Base-by-base conservation (phyloP, 768 basidiomycete species). In the Mrakia gelida region DNA sequence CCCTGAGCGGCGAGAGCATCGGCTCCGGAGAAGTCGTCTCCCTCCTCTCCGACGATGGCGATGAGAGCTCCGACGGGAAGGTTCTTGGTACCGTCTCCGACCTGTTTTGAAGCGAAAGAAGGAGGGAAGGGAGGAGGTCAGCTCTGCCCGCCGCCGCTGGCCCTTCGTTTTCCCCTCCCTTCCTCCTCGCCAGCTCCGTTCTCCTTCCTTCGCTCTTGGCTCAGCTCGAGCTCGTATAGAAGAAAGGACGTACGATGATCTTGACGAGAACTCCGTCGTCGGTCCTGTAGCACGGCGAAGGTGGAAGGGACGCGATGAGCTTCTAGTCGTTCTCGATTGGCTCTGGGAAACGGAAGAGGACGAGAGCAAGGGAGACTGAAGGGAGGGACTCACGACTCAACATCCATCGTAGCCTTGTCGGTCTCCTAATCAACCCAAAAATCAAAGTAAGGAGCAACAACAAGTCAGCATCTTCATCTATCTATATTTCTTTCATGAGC, bases 361-460 rank as follows among this genome's bases (percentile, higher is more conserved):
- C 3, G 5, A n/a, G 70, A 2, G 2, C 1, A n/a, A 28, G n/a
- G n/a, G 28, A 56, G 21, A 16, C 30, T 16, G 13, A 23, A 23
- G 71, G 21, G 18, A 34, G 49, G 10, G 4, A 76, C 75, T 70
- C 68, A 76, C 76, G 97, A 94, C 86, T 99, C 97, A 52, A 99
- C 96, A 86, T 99, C 97, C 85, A 99, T 98, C 70, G 95, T 95
- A 30, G 97, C 96, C 89, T 99, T 99, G 91, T 99, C 97, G 75
- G 97, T 99, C 91, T 99, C 97, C 94, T 96, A 75, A 4, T 21
- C 28, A 2, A 26, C 23, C 28, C 26, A 3, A 38, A 38, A 38
- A 38, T 3, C 38, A 49, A 18, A 30, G 41, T 15, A 56, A 18
- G 26, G 62, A 75, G 41, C 30, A 59, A 21, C 11, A 43, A 32